Conservation (phyloP, 2,329 filamentous ascomycete genomes). For the Epichloe typhina region DNA sequence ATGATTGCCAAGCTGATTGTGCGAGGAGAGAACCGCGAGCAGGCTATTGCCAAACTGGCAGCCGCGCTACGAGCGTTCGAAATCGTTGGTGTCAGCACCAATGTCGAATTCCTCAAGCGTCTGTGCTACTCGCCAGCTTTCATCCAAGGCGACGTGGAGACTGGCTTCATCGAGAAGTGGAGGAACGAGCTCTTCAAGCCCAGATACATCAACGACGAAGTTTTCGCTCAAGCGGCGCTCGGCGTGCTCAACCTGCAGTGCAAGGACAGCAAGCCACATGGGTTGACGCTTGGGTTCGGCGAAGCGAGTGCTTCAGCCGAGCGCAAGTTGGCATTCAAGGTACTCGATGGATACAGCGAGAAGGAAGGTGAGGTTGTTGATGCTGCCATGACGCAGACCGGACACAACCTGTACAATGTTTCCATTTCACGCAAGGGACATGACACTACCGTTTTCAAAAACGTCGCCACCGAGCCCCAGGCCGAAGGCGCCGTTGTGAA, state of each 20-base stretch:
- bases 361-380: constrained; percentile 50
- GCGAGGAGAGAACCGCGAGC: constrained; percentile 61
- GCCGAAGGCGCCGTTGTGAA: constrained; percentile 16
- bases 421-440: constrained; percentile 29
- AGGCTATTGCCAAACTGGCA: constrained; percentile 70
- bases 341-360: constrained; percentile 47
- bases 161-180: constrained; percentile 90
- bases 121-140: constrained; percentile 75
- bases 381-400: constrained; percentile 35
- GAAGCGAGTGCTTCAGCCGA: constrained; percentile 25
- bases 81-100: constrained; percentile 83
- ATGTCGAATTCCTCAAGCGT: constrained; percentile 90
- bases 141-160: constrained; percentile 79
- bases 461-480: constrained; percentile 29
- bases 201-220: constrained; percentile 50
- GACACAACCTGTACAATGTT: constrained; percentile 33
- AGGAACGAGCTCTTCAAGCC: constrained; percentile 62
- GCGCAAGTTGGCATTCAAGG: constrained; percentile 38
- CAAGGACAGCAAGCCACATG: constrained; percentile 28
- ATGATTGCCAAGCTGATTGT: constrained; percentile 99
- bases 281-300: constrained; percentile 42
- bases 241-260: constrained; percentile 48
- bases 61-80: constrained; percentile 79
- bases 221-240: constrained; percentile 77
- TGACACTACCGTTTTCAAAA: constrained; percentile 26